phyloP scores from a whole-genome alignment of 306 rosid species.

The Corylus americana region DNA sequence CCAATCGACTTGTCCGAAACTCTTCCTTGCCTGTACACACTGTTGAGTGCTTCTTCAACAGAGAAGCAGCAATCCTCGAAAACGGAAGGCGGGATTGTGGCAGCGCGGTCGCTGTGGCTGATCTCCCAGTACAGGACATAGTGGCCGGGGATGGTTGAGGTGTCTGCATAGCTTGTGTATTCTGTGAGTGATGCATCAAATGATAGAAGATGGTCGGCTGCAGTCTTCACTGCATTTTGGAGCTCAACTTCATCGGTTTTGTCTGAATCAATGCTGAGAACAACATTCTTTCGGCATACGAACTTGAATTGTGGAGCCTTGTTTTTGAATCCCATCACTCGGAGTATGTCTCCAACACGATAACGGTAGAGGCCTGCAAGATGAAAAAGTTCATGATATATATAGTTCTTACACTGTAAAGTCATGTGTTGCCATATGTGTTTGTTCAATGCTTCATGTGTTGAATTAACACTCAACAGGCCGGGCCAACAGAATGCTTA shows the following conservation, averaged over 20 bases:
- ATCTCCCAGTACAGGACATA: constrained; percentile 70
- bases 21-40: constrained; percentile 57
- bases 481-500: too few relatives aligned
- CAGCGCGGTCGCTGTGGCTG: constrained; percentile 3
- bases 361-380: constrained; percentile 58
- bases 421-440: too few relatives aligned
- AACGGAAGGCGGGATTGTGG: constrained; percentile 38
- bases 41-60: constrained; percentile 51
- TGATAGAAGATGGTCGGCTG: constrained; percentile 35
- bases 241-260: constrained; percentile 65
- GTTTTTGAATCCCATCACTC: constrained; percentile 68
- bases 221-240: constrained; percentile 54
- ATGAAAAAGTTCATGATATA: neutral
- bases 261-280: constrained; percentile 56
- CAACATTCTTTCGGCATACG: constrained; percentile 57
- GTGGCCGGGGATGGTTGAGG: constrained; percentile 56
- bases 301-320: constrained; percentile 67
- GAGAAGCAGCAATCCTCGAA: constrained; percentile 50
- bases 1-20: constrained; percentile 56
- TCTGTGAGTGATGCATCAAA: constrained; percentile 40
- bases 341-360: constrained; percentile 56
- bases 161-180: constrained; percentile 56
- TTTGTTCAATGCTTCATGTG: too few relatives aligned
- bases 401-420: too few relatives aligned
- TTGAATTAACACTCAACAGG: too few relatives aligned